phyloP scores from a whole-genome alignment of 257 asterid genomes.

The Solanum peruvianum region DNA sequence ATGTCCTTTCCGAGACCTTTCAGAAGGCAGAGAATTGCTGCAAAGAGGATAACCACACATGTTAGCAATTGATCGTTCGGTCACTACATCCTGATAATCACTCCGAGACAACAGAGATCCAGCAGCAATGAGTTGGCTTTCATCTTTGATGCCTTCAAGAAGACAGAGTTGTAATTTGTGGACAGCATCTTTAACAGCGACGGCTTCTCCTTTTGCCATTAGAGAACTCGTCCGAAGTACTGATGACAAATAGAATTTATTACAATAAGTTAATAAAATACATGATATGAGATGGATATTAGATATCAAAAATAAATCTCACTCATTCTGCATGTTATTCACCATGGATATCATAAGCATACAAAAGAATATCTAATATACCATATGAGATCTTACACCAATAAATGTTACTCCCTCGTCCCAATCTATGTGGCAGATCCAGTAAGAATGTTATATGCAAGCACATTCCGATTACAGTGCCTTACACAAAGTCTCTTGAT shows the following conservation, averaged over 20 bases:
- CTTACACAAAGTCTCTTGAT: not conserved
- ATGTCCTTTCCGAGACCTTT: constrained; percentile 59
- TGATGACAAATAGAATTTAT: not conserved
- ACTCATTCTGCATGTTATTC: not conserved
- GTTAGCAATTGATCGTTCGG: constrained; percentile 56
- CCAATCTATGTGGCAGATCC: not conserved
- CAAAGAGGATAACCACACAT: constrained; percentile 91
- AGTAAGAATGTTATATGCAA: not conserved
- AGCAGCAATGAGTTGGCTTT: constrained; percentile 47
- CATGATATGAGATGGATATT: not conserved
- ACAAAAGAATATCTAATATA: not conserved
- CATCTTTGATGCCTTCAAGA: constrained; percentile 69
- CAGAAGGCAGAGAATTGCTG: constrained; percentile 41
- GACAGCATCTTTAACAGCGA: constrained; percentile 59
- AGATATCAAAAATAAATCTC: not conserved
- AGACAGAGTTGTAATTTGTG: constrained; percentile 63
- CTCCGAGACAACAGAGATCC: constrained; percentile 51
- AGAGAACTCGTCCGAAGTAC: not conserved
- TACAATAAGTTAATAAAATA: not conserved
- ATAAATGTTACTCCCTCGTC: not conserved
- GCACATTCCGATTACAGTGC: not conserved
- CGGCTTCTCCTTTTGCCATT: constrained; percentile 36
- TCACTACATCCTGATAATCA: constrained; percentile 82
- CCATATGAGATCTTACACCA: not conserved
- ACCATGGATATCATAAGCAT: not conserved